A percentile compares a stretch with the other conserved stretches of the same genome.
phyloP scores from a whole-genome alignment of 2,329 filamentous ascomycete species.

The Dryadomyces quercus-mongolicae region DNA sequence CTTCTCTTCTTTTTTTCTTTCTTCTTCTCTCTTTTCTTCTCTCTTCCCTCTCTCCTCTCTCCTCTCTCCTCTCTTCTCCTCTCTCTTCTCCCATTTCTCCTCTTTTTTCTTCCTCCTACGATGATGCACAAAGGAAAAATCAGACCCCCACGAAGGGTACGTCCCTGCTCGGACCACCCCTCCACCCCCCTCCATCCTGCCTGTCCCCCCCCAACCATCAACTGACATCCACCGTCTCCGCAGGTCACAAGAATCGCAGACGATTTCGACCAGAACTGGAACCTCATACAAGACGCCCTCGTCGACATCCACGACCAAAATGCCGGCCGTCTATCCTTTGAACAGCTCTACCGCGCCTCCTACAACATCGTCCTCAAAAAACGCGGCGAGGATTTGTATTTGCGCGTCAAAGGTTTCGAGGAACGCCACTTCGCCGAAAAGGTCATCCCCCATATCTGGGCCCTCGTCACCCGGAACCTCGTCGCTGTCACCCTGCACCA shows the following conservation, averaged over 20 bases:
- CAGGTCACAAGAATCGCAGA: slow-evolving; percentile 28
- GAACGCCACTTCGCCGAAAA: slow-evolving; percentile 64
- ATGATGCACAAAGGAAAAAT: slow-evolving; percentile 38
- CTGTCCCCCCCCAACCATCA: not conserved
- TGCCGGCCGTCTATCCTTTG: slow-evolving; percentile 81
- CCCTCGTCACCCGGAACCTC: slow-evolving; percentile 59
- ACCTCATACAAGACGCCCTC: slow-evolving; percentile 62
- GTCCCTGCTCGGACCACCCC: not conserved
- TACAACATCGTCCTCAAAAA: slow-evolving; percentile 91
- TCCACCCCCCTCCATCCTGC: not conserved
- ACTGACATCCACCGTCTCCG: not conserved
- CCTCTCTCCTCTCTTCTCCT: not conserved
- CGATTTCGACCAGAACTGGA: slow-evolving; percentile 83
- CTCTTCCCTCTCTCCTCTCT: not conserved
- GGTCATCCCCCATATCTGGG: slow-evolving; percentile 59
- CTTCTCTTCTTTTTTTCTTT: not conserved
- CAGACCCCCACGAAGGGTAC: slow-evolving; percentile 53
- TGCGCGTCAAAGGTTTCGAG: slow-evolving; percentile 70
- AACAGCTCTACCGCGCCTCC: slow-evolving; percentile 84
- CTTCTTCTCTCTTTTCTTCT: not conserved
- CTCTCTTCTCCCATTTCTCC: not conserved
- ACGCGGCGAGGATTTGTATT: slow-evolving; percentile 71
- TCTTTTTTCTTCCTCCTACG: not conserved
- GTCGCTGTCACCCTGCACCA: slow-evolving; percentile 47
- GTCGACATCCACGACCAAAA: slow-evolving; percentile 86